Base-by-base conservation (phyloP, 371 early-diverging fungal species). In the Blakeslea trispora region DNA sequence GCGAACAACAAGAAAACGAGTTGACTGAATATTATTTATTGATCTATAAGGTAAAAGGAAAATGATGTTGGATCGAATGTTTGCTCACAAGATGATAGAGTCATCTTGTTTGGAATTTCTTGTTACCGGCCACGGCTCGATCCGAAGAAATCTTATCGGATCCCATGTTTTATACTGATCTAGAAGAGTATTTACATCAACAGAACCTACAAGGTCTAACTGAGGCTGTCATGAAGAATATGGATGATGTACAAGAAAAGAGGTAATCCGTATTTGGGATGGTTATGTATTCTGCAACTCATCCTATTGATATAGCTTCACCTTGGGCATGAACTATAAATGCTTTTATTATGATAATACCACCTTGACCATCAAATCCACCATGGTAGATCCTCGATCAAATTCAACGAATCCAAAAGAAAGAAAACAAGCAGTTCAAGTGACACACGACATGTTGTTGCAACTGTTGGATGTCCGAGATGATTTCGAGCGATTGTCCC, bases 401-500 rank as follows among this genome's bases (percentile, higher is more conserved):
- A 8, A n/a, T 17, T 62, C 58, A 19, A 53, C 42, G 5, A 42
- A 57, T 24, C 56, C 55, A 21, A 58, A 65, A 42, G 63, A 59
- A 15, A 32, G 39, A 17, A 55, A 62, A 53, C 55, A 34, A 61
- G 58, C 6, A 32, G 64, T 58, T 43, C 60, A 37, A 40, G 41
- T 76, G 23, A 69, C 68, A 43, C 72, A 76, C 50, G 77, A 79
- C 4, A 76, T 75, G 65, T 35, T 79, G 13, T 51, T 75, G 22
- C 76, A 76, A n/a, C 41, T 85, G 34, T 44, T 85, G 24, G 79
- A 81, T 46, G 60, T 85, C 18, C 81, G 77, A 39, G 68, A 77
- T 13, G 85, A 85, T 48, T 82, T 85, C 60, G 77, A 77, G 28
- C 66, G 73, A 67, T 55, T 81, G 22, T 74, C 81, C 13, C 74